phyloP scores from a whole-genome alignment of 495 filamentous ascomycete species.

The Gamarada debralockiae region DNA sequence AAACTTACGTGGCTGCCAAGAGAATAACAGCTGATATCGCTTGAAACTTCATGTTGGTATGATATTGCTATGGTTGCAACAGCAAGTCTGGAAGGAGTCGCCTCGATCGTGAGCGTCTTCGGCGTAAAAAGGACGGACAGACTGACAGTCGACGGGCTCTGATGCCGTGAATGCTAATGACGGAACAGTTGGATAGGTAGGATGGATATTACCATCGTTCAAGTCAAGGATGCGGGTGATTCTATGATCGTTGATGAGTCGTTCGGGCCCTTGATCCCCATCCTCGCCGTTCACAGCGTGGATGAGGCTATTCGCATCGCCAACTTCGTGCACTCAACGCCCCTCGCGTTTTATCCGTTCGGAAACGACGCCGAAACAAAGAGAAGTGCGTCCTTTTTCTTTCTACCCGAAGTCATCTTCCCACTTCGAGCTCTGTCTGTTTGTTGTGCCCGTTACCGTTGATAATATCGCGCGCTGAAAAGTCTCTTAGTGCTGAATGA shows the following conservation, averaged over 20 bases:
- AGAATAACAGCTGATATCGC: too few species aligned
- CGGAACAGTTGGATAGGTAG: too few species aligned
- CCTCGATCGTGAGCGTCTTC: too few species aligned
- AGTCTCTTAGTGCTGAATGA: constrained; percentile 43
- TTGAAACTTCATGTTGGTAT: too few species aligned
- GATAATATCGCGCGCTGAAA: constrained; percentile 14
- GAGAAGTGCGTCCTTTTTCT: constrained; percentile 17
- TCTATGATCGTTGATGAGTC: constrained; percentile 74
- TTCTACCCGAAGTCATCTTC: background rate
- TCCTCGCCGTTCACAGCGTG: constrained; percentile 68
- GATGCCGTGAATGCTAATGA: too few species aligned
- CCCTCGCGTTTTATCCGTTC: constrained; percentile 80
- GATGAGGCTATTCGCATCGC: constrained; percentile 79
- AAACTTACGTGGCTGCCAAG: too few species aligned
- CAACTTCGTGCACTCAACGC: constrained; percentile 72
- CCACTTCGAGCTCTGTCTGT: too few species aligned
- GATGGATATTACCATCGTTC: constrained; percentile 84
- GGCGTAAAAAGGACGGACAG: too few species aligned
- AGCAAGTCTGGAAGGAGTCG: too few species aligned
- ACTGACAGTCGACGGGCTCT: too few species aligned
- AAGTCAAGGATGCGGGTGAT: constrained; percentile 70
- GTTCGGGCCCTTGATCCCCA: constrained; percentile 84
- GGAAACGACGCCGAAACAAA: constrained; percentile 62
- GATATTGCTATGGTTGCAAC: too few species aligned
- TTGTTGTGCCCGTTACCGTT: background rate